Evolutionary conservation across 768 basidiomycete genomes (phyloP), one percentile per base, ranked within the genome.

Genomic region (Trametes cubensis): DNA sequence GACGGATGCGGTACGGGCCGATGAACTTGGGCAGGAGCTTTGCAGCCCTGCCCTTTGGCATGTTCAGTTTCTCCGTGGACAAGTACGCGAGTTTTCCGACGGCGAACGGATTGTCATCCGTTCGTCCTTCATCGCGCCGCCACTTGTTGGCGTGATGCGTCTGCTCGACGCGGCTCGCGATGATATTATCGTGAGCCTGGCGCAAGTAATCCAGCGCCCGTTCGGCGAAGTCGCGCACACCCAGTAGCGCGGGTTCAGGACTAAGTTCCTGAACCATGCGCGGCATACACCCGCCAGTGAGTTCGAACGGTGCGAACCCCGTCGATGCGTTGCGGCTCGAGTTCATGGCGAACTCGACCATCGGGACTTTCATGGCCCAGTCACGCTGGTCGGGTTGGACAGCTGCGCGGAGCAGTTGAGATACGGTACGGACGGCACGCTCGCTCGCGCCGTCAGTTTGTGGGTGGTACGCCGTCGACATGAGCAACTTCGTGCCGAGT

Each of bases 291-390:
- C 66, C 69, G 14, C 62, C 59, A 17, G 64, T 73, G 14, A 74
- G 60, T 20, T 73, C 60, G 48, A 74, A 74, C 8, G 76, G 78
- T 20, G 76, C 69, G 51, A 72, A 79, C n/a, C 69, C 64, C 0
- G 78, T 80, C 0, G 75, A 70, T 2, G 68, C 54, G 38, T 69
- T 73, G 0, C 66, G 55, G 28, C 71, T 67, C 0, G 68, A 66
- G 61, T 76, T 81, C 6, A 79, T 72, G 0, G 78, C 78, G 63
- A 81, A 80, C 58, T 80, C 76, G 0, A 71, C 68, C 51, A 76
- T 52, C 3, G 74, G 74, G 0, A 77, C 10, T 8, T 68, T 66
- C 0, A 70, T 58, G 0, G 72, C 65, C 75, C 77, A 79, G 42
- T 79, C 70, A 0, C 23, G 34, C 34, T 70, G 69, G 28, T 67